Conservation (phyloP, 108 stramenopile species). For the Cyclotella kingstonii region DNA sequence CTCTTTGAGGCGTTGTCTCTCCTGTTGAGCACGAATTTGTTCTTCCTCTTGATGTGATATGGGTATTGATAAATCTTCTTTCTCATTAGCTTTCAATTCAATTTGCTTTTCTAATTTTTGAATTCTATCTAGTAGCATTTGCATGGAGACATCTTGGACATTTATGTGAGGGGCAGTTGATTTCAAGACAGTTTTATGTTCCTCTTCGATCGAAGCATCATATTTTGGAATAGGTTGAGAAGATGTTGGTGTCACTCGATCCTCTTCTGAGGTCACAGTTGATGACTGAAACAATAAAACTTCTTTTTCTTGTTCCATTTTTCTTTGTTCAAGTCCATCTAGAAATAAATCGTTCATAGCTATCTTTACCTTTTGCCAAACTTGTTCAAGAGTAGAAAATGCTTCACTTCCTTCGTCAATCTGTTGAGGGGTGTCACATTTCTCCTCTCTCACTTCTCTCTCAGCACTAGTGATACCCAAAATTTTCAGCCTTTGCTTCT, state of each 20-base stretch:
- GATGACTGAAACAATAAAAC: background rate
- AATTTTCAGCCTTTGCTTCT: constrained; percentile 23
- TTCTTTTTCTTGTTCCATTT: background rate
- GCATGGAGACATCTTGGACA: constrained; percentile 6
- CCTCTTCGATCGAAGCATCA: background rate
- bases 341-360: constrained; percentile 36
- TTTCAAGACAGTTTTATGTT: background rate
- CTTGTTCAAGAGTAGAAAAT: constrained; percentile 20
- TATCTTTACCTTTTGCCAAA: constrained; percentile 22
- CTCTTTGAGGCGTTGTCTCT: background rate
- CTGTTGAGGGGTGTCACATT: background rate
- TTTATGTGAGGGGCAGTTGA: background rate
- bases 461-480: constrained; percentile 10
- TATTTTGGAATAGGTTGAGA: background rate
- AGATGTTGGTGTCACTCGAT: background rate
- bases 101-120: constrained; percentile 32
- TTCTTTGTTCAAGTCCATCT: constrained; percentile 28
- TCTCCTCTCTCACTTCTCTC: background rate
- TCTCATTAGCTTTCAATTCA: background rate
- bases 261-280: background rate
- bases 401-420: constrained; percentile 6
- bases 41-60: constrained; percentile 2
- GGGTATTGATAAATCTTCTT: background rate
- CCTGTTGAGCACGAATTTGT: background rate
- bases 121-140: constrained; percentile 25